Conservation (phyloP, 306 rosid species). For the Vigna reflexopilosa region DNA sequence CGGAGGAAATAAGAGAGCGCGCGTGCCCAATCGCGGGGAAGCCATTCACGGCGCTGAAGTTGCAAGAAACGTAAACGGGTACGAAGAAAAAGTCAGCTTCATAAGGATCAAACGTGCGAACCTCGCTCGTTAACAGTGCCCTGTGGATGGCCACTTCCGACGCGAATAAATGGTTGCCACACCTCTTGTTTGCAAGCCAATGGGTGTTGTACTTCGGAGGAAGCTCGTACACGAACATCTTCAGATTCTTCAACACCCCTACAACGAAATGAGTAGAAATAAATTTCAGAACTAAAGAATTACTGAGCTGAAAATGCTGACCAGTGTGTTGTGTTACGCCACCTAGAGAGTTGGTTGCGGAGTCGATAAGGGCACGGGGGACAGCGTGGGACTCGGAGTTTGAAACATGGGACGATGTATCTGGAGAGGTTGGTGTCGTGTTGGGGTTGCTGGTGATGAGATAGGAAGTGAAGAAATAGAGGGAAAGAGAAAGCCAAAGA, state of each 20-base stretch:
- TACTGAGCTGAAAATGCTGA: neutral
- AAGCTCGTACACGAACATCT: constrained; percentile 76
- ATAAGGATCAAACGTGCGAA: constrained; percentile 75
- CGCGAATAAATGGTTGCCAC: constrained; percentile 81
- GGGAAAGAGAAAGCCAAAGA: constrained; percentile 82
- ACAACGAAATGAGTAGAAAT: neutral
- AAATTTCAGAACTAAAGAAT: neutral
- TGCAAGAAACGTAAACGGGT: constrained; percentile 95
- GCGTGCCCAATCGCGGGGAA: neutral
- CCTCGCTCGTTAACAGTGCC: constrained; percentile 69
- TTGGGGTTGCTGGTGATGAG: constrained; percentile 56
- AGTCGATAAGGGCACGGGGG: neutral
- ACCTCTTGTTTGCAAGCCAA: constrained; percentile 72
- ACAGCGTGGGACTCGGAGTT: constrained; percentile 53
- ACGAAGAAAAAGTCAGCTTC: constrained; percentile 95
- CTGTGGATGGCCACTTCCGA: constrained; percentile 90
- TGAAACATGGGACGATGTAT: constrained; percentile 50
- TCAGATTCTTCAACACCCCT: constrained; percentile 58
- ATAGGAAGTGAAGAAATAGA: constrained; percentile 82
- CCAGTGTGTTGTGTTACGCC: neutral
- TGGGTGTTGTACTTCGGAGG: constrained; percentile 73
- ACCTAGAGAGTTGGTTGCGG: neutral
- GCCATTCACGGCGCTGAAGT: constrained; percentile 82
- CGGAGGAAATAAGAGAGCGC: neutral
- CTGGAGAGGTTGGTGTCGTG: neutral